These are phyloP conservation scores for Wickerhamomyces tratensis DNA, from an alignment of 805 yeast species.

Conservation along the genomic window DNA sequence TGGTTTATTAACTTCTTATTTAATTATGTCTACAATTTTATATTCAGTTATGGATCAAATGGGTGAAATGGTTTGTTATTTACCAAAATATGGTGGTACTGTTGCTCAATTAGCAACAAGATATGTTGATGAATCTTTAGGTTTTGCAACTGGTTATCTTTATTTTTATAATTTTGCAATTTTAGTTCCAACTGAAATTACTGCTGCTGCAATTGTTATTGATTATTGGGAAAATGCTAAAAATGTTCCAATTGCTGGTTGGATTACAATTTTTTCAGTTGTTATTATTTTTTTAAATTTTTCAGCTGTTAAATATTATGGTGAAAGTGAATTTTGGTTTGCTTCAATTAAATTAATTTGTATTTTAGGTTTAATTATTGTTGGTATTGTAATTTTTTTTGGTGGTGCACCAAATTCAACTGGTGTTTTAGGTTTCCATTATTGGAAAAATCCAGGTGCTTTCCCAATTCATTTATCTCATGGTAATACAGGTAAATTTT, in stretches of 20 bases:
- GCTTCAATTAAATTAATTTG: slow-evolving; percentile 56
- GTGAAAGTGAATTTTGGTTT: slow-evolving; percentile 54
- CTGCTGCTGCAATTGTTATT: slow-evolving; percentile 45
- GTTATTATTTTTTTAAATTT: slow-evolving; percentile 38
- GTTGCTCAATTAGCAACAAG: slow-evolving; percentile 49
- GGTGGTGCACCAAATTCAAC: slow-evolving; percentile 51
- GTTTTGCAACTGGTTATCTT: slow-evolving; percentile 21
- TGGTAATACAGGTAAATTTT: slow-evolving; percentile 53
- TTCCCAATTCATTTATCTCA: slow-evolving; percentile 32
- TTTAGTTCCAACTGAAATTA: slow-evolving; percentile 33
- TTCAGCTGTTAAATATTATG: slow-evolving; percentile 49
- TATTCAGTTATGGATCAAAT: slow-evolving; percentile 55
- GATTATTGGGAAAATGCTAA: slow-evolving; percentile 42
- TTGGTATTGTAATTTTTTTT: slow-evolving; percentile 47
- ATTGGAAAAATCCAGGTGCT: slow-evolving; percentile 54
- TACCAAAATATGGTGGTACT: slow-evolving; percentile 57
- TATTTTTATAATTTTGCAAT: slow-evolving; percentile 18
- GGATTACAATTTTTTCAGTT: slow-evolving; percentile 47
- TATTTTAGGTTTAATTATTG: slow-evolving; percentile 49
- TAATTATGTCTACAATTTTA: slow-evolving; percentile 52
- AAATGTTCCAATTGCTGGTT: slow-evolving; percentile 48
- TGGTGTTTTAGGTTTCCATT: slow-evolving; percentile 57
- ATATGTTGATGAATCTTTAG: slow-evolving; percentile 28
- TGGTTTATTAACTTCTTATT: slow-evolving; percentile 49
- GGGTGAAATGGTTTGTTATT: slow-evolving; percentile 59